Conservation (phyloP, 441 rosid genomes). For the Arabidopsis lyrata region DNA sequence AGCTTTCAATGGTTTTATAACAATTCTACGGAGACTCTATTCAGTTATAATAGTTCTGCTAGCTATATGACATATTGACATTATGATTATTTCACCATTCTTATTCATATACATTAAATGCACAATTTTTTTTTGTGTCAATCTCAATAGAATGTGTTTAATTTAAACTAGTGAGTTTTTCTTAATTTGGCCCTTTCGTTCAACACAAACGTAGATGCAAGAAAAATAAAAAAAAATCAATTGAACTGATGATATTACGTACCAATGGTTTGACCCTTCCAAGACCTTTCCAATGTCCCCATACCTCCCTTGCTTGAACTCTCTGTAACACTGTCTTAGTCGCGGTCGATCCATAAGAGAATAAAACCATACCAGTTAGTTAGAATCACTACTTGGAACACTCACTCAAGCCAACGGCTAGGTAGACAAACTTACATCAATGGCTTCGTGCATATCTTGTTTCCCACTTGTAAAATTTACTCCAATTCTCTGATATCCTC, state of each 20-base stretch:
- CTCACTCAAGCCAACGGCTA: not conserved
- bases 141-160: not conserved
- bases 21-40: not conserved
- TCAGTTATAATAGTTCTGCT: not conserved
- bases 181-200: not conserved
- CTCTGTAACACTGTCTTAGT: constrained; percentile 66
- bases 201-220: not conserved
- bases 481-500: constrained; percentile 84
- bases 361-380: not conserved
- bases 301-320: constrained; percentile 65
- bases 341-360: not conserved
- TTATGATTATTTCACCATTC: no score
- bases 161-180: not conserved
- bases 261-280: constrained; percentile 85
- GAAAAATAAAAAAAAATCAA: not conserved
- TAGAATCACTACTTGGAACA: not conserved
- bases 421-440: constrained; percentile 59
- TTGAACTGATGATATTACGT: not conserved
- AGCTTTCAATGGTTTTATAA: not conserved
- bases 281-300: constrained; percentile 76
- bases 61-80: no score
- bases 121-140: not conserved
- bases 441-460: constrained; percentile 84
- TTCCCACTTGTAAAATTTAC: constrained; percentile 76
- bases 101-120: not conserved